These are phyloP conservation scores for Paratinospora sagittata DNA, from an alignment of 164 flowering plant genomes.

Conservation along the genomic window DNA sequence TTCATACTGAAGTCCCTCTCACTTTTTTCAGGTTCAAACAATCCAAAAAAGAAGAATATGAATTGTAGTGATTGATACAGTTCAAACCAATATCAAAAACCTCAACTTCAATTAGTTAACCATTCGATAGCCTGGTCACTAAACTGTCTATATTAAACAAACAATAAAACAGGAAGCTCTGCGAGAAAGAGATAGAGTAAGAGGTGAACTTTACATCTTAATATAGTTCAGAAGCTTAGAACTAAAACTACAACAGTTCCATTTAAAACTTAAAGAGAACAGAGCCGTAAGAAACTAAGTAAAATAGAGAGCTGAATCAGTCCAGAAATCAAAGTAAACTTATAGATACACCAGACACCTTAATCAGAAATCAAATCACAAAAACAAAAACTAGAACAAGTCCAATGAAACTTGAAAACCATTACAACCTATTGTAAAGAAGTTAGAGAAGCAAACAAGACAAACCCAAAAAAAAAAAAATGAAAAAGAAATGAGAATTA, in stretches of 20 bases:
- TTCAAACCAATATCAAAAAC: no score
- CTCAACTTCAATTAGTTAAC: neutral
- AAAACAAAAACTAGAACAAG: no score
- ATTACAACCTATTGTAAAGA: neutral
- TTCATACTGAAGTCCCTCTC: no score
- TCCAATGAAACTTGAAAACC: neutral
- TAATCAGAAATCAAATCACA: no score
- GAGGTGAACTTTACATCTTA: neutral
- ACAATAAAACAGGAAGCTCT: neutral
- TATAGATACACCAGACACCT: no score
- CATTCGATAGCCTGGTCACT: neutral
- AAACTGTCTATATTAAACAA: neutral
- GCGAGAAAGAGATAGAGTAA: neutral
- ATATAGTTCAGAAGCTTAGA: neutral
- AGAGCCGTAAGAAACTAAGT: no score
- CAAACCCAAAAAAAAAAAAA: neutral
- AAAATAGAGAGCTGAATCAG: no score
- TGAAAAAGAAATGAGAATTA: neutral
- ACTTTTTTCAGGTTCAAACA: no score
- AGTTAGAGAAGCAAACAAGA: neutral
- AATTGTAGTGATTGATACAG: no score
- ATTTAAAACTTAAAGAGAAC: neutral
- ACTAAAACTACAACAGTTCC: neutral
- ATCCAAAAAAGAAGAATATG: no score
- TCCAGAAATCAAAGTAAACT: no score